phyloP scores from a whole-genome alignment of 495 filamentous ascomycete genomes.

The Aspergillus egyptiacus region DNA sequence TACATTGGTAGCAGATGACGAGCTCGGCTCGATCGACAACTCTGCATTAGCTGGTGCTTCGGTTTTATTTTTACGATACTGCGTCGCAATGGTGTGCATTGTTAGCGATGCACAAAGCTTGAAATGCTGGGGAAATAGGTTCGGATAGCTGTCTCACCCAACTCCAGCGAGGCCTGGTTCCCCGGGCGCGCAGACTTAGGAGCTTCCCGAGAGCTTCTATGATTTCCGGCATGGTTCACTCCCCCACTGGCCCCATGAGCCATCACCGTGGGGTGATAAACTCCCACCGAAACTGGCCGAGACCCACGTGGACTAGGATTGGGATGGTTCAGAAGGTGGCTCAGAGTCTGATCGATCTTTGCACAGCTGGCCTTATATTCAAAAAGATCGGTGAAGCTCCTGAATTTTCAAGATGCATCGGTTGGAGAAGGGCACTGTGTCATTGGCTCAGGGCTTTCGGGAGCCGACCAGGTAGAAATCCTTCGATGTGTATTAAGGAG shows the following conservation, averaged over 20 bases:
- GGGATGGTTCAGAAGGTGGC: neutral
- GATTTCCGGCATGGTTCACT: neutral
- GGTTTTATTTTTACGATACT: slow-evolving; percentile 1
- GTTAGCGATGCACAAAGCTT: neutral
- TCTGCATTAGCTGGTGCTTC: neutral
- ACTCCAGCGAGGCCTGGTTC: neutral
- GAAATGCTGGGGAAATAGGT: neutral
- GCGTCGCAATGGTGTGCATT: neutral
- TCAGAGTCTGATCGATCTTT: neutral
- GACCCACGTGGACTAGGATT: neutral
- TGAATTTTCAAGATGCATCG: neutral
- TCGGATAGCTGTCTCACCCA: slow-evolving; percentile 4
- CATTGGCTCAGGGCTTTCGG: no score
- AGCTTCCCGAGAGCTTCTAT: slow-evolving; percentile 1
- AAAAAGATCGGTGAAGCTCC: neutral
- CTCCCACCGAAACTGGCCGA: neutral
- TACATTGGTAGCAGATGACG: no score
- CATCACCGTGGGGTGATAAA: slow-evolving; percentile 1
- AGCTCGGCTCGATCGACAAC: neutral
- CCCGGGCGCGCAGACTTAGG: neutral
- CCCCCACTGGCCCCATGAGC: slow-evolving; percentile 1
- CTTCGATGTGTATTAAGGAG: no score
- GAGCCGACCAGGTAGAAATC: no score
- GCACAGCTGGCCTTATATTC: neutral
- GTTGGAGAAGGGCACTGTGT: neutral